Evolutionary conservation across 1,139 yeast genomes (phyloP).

Genomic region (Saccharomyces hybrid): DNA sequence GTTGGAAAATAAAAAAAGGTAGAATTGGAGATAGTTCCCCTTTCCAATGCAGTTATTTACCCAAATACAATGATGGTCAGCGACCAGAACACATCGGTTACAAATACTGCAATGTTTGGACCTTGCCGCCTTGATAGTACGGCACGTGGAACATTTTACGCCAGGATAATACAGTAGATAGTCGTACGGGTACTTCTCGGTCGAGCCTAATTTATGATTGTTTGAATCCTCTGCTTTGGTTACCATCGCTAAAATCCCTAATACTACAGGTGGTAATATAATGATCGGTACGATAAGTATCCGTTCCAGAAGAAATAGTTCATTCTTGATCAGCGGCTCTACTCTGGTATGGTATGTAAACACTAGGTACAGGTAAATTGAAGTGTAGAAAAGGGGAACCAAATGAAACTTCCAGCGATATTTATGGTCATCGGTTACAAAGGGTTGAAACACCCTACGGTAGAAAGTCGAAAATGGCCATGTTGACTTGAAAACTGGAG

Average conservation of each 20-base stretch:
- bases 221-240: slow-evolving; percentile 16
- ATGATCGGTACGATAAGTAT: slow-evolving; percentile 17
- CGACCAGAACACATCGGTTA: slow-evolving; percentile 53
- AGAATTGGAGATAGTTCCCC: slow-evolving; percentile 65
- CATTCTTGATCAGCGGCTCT: slow-evolving; percentile 8
- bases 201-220: slow-evolving; percentile 5
- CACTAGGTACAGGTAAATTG: slow-evolving; percentile 19
- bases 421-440: slow-evolving; percentile 18
- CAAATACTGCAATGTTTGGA: slow-evolving; percentile 85
- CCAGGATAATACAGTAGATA: slow-evolving; percentile 47
- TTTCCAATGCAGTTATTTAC: slow-evolving; percentile 83
- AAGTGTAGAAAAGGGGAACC: slow-evolving; percentile 24
- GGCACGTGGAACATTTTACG: slow-evolving; percentile 47
- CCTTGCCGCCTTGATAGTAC: slow-evolving; percentile 67
- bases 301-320: slow-evolving; percentile 16
- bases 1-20: slow-evolving; percentile 52
- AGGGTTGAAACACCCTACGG: slow-evolving; percentile 18
- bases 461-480: slow-evolving; percentile 24
- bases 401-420: slow-evolving; percentile 25
- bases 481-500: slow-evolving; percentile 20
- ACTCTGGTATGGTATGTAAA: slow-evolving; percentile 15
- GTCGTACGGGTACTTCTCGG: slow-evolving; percentile 40
- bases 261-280: slow-evolving; percentile 12
- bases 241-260: slow-evolving; percentile 18
- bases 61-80: slow-evolving; percentile 96